Evolutionary conservation across 2,329 filamentous ascomycete species (phyloP), one percentile per base, ranked within the genome.

Genomic region (Tricladium varicosporioides): DNA sequence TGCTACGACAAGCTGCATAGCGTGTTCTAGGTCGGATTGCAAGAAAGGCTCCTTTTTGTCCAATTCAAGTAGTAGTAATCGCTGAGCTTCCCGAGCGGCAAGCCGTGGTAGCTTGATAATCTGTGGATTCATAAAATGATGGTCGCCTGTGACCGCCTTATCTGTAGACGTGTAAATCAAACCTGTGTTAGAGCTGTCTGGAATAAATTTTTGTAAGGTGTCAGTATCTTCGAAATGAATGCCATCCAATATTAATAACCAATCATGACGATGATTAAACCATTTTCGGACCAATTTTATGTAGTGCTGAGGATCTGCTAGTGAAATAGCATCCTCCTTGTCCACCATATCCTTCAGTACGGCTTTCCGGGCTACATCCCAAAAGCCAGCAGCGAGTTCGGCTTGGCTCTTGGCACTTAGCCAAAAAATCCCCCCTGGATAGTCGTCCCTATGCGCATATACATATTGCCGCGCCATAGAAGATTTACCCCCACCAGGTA

Each of bases 111-210:
- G 74, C 47, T 77, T 77, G 50, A 89, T 78, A 5, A 76, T 75
- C 70, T 76, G 78, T 60, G 73, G 86, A 72, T 78, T 87, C 76
- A 78, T 83, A 72, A 75, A 88, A 57, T 73, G 80, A 69, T 77
- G 81, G 68, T 76, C 81, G 69, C 78, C 83, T 51, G 73, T 74
- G 13, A 77, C 74, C 3, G 81, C 82, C 42, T 77, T 77, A 62
- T 88, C 84, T 0, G 87, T 81, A 0, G 85, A 88, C 0, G 86
- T 89, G 64, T 86, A 87, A 22, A 90, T 86, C 48, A 89, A 78
- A 63, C 82, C 84, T 13, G 83, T 86, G 54, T 83, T 79, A 58
- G 74, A 78, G 27, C 78, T 79, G 63, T 86, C 85, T 0, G 87
- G 87, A n/a, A 90, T 81, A 60, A 86, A 87, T 40, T 79, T 73